phyloP scores from a whole-genome alignment of 306 rosid species.

The Cucurbita pepo region DNA sequence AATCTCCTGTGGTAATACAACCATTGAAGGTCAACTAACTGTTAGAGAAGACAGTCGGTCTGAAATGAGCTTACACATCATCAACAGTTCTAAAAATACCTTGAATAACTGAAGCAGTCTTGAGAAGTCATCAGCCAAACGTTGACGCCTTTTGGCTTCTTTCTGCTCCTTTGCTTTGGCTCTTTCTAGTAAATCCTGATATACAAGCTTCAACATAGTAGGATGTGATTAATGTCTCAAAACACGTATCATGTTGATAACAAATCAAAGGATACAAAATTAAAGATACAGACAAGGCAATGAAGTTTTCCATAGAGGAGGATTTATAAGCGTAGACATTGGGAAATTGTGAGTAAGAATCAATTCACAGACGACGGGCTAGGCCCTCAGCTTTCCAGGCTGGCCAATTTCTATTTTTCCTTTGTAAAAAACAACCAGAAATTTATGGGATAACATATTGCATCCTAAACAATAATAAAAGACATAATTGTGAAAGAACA shows the following conservation, averaged over 20 bases:
- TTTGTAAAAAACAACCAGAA: neutral
- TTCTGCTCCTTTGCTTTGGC: constrained; percentile 94
- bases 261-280: neutral
- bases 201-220: constrained; percentile 48
- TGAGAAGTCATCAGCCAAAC: constrained; percentile 80
- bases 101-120: constrained; percentile 53
- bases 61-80: neutral
- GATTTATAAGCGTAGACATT: neutral
- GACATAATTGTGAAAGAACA: neutral
- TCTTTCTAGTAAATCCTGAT: constrained; percentile 72
- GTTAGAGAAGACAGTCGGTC: neutral
- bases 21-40: constrained; percentile 6
- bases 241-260: neutral
- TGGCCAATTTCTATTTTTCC: neutral
- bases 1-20: constrained; percentile 44
- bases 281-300: constrained; percentile 1
- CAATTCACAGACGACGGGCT: neutral
- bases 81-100: constrained; percentile 24
- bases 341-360: neutral
- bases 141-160: constrained; percentile 95
- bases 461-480: neutral
- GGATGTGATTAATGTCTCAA: constrained; percentile 5
- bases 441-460: neutral
- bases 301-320: neutral
- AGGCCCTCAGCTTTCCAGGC: neutral